Evolutionary conservation across 225 moss, liverwort and hornwort species (phyloP).

Genomic region (Pseudoscleropodium purum): DNA sequence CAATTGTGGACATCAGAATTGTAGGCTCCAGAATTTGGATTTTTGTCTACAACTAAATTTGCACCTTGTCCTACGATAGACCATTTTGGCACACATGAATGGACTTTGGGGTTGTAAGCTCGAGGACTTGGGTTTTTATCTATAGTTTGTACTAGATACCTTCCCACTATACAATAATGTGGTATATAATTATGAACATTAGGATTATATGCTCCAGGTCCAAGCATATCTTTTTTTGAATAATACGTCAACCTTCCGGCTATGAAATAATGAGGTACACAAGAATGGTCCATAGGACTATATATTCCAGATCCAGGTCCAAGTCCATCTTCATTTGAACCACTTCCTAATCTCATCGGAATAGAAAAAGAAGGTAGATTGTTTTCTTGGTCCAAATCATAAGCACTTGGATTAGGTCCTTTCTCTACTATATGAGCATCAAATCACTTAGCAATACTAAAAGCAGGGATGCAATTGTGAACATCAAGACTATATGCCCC

Average conservation of each 20-base stretch:
- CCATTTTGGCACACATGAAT: slow-evolving; percentile 10
- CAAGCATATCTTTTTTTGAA: slow-evolving; percentile 22
- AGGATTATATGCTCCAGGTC: slow-evolving; percentile 58
- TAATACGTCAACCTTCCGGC: slow-evolving; percentile 26
- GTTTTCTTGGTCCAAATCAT: neutral
- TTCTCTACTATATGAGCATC: slow-evolving; percentile 2
- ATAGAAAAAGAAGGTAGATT: slow-evolving; percentile 22
- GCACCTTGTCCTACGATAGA: neutral
- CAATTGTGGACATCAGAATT: slow-evolving; percentile 1
- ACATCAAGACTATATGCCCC: slow-evolving; percentile 30
- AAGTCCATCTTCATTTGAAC: slow-evolving; percentile 26
- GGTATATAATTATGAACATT: neutral
- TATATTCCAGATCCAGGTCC: slow-evolving; percentile 70
- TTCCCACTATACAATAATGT: slow-evolving; percentile 7
- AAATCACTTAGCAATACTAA: slow-evolving; percentile 30
- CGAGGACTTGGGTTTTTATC: slow-evolving; percentile 14
- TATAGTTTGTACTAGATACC: neutral
- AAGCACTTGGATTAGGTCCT: slow-evolving; percentile 31
- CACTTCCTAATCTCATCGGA: slow-evolving; percentile 7
- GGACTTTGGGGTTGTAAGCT: slow-evolving; percentile 1
- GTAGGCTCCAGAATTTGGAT: slow-evolving; percentile 14
- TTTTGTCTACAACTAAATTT: neutral
- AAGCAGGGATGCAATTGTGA: slow-evolving; percentile 34
- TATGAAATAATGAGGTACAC: slow-evolving; percentile 59
- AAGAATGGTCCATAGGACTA: slow-evolving; percentile 13